Evolutionary conservation across 441 rosid species (phyloP).

Genomic region (Eruca vesicaria): DNA sequence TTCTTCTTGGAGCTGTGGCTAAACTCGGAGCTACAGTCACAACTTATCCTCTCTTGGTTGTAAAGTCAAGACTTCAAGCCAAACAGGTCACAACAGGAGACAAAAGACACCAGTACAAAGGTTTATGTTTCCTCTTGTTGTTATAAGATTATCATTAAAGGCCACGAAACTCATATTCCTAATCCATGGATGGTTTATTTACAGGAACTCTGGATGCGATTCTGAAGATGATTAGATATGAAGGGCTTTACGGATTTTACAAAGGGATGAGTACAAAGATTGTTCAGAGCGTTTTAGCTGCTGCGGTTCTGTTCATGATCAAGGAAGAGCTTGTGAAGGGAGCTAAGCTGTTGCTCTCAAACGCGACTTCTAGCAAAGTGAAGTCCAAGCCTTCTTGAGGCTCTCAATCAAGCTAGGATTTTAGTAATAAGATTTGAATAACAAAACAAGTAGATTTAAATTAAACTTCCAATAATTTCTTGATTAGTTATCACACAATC

Average conservation of each 20-base stretch:
- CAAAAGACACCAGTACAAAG: constrained; percentile 81
- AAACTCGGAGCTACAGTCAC: constrained; percentile 94
- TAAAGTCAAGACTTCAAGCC: constrained; percentile 94
- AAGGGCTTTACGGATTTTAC: constrained; percentile 83
- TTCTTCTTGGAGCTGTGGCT: constrained; percentile 92
- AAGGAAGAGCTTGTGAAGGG: constrained; percentile 88
- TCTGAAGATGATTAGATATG: constrained; percentile 79
- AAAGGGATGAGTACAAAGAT: constrained; percentile 96
- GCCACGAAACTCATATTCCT: not conserved
- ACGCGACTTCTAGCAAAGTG: constrained; percentile 19
- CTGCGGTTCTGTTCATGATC: constrained; percentile 90
- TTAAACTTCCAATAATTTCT: constrained; percentile 6
- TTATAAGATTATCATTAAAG: not conserved
- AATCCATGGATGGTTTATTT: not conserved
- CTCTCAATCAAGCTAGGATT: not conserved
- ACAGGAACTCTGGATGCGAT: constrained; percentile 88
- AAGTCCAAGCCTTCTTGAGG: constrained; percentile 48
- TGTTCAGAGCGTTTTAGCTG: constrained; percentile 88
- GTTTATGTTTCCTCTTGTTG: constrained; percentile 19
- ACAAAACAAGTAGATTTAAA: not conserved
- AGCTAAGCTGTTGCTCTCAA: constrained; percentile 52
- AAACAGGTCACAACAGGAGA: constrained; percentile 70
- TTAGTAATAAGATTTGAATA: constrained; percentile 21
- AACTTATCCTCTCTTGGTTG: constrained; percentile 91
- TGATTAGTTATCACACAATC: not conserved